Base-by-base conservation (phyloP, 2,329 filamentous ascomycete species). In the Chaetomiaceae sp. region DNA sequence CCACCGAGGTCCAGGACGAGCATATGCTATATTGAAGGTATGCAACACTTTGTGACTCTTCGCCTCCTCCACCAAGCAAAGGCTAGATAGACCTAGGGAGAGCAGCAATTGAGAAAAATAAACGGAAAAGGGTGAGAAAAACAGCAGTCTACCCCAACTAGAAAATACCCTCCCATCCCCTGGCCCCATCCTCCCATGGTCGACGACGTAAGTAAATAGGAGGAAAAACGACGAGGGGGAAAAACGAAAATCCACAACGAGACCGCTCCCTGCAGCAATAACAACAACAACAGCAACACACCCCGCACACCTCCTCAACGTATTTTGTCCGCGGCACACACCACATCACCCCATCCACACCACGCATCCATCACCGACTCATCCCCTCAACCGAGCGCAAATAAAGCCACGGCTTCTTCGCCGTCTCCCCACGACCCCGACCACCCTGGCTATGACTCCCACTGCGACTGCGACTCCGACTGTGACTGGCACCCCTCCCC, bases 351-450 rank as follows among this genome's bases (percentile, higher is more conserved):
- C 17, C n/a, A n/a, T n/a, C 14, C 13, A 39, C 6, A 33, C 44
- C 31, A 31, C 27, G 16, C n/a, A 30, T 30, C 14, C 38, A 41
- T 21, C n/a, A n/a, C 19, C 30, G 20, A 23, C 38, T 9, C 16
- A 19, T 14, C 13, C 12, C 17, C 8, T 16, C 16, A 42, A 17
- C 17, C 23, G 27, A 47, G 41, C 52, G 41, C 51, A 56, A 40
- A 57, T 53, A 55, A 35, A 57, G 44, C 55, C 55, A 57, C 39
- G 50, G 38, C 47, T 56, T 46, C 46, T 41, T 35, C 43, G 10
- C 25, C 38, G 25, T 27, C 2, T 44, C 33, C 49, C 42, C 34
- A 13, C n/a, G n/a, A n/a, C n/a, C n/a, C n/a, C n/a, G n/a, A n/a
- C n/a, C n/a, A n/a, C 40, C 48, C 44, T 53, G 52, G 43, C 44